Percentiles rank a stretch among this genome's conserved stretches.
These are phyloP conservation scores for Lotus japonicus DNA, from an alignment of 306 rosid species.

Conservation along the genomic window DNA sequence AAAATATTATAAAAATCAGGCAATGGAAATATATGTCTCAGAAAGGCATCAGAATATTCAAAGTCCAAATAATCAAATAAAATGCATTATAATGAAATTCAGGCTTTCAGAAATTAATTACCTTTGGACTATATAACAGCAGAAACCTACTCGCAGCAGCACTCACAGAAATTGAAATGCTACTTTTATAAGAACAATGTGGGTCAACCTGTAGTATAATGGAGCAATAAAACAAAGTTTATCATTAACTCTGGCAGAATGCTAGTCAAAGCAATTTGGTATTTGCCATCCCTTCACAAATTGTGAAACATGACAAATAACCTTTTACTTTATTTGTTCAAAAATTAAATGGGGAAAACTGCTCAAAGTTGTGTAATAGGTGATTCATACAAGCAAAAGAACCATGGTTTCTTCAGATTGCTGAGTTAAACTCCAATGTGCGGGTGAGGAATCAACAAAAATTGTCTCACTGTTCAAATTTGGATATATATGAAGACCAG, in stretches of 20 bases:
- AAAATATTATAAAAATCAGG: not conserved
- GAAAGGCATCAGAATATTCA: not conserved
- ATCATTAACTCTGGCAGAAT: slow-evolving; percentile 8
- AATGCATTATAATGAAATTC: slow-evolving; percentile 11
- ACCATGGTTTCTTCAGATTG: slow-evolving; percentile 71
- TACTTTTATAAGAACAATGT: slow-evolving; percentile 82
- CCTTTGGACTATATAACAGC: slow-evolving; percentile 74
- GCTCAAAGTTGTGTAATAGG: not conserved
- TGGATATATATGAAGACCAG: slow-evolving; percentile 85
- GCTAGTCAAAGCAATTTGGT: not conserved
- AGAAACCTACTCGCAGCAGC: slow-evolving; percentile 82
- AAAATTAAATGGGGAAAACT: not conserved
- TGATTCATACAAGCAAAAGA: slow-evolving; percentile 66
- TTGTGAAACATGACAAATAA: slow-evolving; percentile 1
- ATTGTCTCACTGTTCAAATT: slow-evolving; percentile 62
- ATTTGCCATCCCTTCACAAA: slow-evolving; percentile 4
- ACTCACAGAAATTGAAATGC: slow-evolving; percentile 51
- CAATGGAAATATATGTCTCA: not conserved
- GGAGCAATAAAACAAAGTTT: slow-evolving; percentile 23
- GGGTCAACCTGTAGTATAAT: slow-evolving; percentile 76
- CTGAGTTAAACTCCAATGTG: slow-evolving; percentile 61
- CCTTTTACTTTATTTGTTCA: not conserved
- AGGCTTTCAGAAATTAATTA: slow-evolving; percentile 29
- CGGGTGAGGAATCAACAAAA: slow-evolving; percentile 87
- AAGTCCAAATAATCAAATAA: slow-evolving; percentile 3